These are phyloP conservation scores for Colletotrichum zoysiae DNA, from an alignment of 2,329 filamentous ascomycete genomes.

Conservation along the genomic window DNA sequence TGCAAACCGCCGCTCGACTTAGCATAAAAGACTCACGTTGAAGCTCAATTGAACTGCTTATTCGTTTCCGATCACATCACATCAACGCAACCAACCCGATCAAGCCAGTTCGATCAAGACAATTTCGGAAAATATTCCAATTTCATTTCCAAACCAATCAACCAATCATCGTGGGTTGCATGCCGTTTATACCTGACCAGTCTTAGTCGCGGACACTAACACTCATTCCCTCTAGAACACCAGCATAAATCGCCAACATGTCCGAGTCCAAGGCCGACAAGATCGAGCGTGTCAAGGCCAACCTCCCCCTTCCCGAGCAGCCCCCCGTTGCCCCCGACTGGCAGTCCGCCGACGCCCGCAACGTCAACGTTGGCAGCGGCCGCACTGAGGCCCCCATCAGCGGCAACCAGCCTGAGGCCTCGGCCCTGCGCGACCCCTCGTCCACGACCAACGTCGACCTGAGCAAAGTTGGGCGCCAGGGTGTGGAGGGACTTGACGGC, in stretches of 20 bases:
- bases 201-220: conserved; percentile 15
- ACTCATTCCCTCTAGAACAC: not conserved
- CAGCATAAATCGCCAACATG: conserved; percentile 48
- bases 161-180: conserved; percentile 15
- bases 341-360: conserved; percentile 77
- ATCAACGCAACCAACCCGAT: not conserved
- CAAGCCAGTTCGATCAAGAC: not conserved
- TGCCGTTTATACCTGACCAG: not conserved
- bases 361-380: conserved; percentile 75
- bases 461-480: conserved; percentile 73
- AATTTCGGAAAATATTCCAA: not conserved
- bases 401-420: conserved; percentile 59
- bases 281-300: conserved; percentile 76
- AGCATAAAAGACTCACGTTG: conserved; percentile 20
- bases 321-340: conserved; percentile 83
- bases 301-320: conserved; percentile 83
- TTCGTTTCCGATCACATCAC: conserved; percentile 11
- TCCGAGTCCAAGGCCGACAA: conserved; percentile 69
- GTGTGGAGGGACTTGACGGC: conserved; percentile 67
- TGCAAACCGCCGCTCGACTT: not conserved
- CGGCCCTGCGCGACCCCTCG: conserved; percentile 70
- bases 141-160: not conserved
- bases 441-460: conserved; percentile 69
- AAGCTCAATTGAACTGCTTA: not conserved
- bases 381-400: conserved; percentile 69